Evolutionary conservation across 345 rosid genomes (phyloP), one percentile per base, ranked within the genome.

Genomic region (Arabis alpina): DNA sequence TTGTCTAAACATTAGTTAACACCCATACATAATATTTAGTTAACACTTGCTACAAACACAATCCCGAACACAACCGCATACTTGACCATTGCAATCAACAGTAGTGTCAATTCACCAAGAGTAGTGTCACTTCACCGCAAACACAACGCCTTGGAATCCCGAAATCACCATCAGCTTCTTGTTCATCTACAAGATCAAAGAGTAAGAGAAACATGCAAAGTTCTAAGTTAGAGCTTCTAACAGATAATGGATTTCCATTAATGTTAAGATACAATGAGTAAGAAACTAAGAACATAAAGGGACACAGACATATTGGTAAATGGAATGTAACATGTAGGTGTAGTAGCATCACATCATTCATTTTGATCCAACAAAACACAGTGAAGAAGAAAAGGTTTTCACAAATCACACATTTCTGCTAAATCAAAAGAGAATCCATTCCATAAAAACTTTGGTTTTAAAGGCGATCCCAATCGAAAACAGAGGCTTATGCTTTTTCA

Each of bases 131-230:
- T n/a, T n/a, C n/a, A n/a, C n/a, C n/a, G n/a, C n/a, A n/a, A n/a
- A n/a, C n/a, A n/a, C n/a, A n/a, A n/a, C n/a, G n/a, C n/a, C n/a
- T n/a, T n/a, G n/a, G n/a, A n/a, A n/a, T n/a, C n/a, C n/a, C n/a
- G n/a, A n/a, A n/a, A n/a, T n/a, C n/a, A n/a, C n/a, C n/a, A n/a
- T n/a, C n/a, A n/a, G n/a, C 73, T 68, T 61, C 64, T 61, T 27
- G 63, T 27, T 54, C 69, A 61, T 75, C 78, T 68, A 54, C 73
- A 67, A 60, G 9, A 52, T 11, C 36, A 43, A n/a, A 59, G 11
- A 54, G 61, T 30, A n/a, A n/a, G n/a, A 50, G 3, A 11, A 37
- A 11, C 25, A 52, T 7, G 9, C 23, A 4, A 25, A 25, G 12
- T 40, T 59, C 1, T 2, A 48, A 59, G 28, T n/a, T 10, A 42